A percentile compares a stretch with the other conserved stretches of the same genome.
phyloP scores from a whole-genome alignment of 1,139 yeast species.

The Tardiomyces blankii region DNA sequence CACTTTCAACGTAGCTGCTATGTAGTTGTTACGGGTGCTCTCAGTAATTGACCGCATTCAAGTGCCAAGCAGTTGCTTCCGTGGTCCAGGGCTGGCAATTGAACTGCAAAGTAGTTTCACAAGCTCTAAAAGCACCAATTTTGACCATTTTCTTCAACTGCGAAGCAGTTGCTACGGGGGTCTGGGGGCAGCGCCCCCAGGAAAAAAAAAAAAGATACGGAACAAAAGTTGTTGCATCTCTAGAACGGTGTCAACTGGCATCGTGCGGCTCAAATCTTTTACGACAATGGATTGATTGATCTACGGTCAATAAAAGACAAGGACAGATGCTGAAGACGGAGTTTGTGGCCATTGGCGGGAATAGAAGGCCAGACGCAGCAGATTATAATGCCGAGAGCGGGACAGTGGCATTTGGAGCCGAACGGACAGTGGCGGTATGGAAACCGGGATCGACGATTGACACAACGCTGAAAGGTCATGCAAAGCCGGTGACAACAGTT shows the following conservation, averaged over 20 bases:
- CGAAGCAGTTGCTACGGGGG: too few relatives aligned
- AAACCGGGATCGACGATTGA: conserved; percentile 32
- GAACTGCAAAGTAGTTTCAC: too few relatives aligned
- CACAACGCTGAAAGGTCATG: conserved; percentile 22
- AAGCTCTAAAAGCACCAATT: too few relatives aligned
- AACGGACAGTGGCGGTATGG: conserved; percentile 67
- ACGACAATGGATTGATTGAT: too few relatives aligned
- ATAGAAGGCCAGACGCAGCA: conserved; percentile 57
- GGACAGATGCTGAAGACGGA: conserved; percentile 20
- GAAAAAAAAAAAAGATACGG: not conserved
- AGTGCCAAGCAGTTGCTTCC: too few relatives aligned
- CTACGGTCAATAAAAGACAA: too few relatives aligned
- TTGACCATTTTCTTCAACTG: too few relatives aligned
- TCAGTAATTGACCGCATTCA: too few relatives aligned
- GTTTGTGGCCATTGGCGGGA: conserved; percentile 70
- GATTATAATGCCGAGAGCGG: conserved; percentile 36
- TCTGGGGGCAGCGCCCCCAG: not conserved
- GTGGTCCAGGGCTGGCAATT: too few relatives aligned
- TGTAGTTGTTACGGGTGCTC: too few relatives aligned
- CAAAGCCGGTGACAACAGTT: conserved; percentile 20
- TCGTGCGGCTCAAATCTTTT: too few relatives aligned
- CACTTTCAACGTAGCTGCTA: too few relatives aligned
- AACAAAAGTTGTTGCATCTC: not conserved
- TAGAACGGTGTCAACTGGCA: not conserved
- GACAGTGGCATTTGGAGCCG: conserved; percentile 68